Evolutionary conservation across 177 flowering plant species (phyloP).

Genomic region (Tripterygium wilfordii): DNA sequence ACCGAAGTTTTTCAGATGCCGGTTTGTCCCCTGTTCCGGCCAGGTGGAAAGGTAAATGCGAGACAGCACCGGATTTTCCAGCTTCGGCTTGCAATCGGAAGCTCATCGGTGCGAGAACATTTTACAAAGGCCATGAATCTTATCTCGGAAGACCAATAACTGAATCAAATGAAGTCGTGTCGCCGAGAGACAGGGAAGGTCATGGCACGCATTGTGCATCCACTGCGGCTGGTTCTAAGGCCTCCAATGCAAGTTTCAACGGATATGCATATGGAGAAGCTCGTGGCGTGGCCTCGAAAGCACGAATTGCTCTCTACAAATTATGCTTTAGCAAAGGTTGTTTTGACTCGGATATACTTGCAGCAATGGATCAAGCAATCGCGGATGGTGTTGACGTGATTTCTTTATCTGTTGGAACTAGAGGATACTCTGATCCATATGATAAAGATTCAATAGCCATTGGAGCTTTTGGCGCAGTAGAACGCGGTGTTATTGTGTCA

Average conservation of each 20-base stretch:
- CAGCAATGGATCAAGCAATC: conserved; percentile 73
- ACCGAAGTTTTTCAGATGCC: conserved; percentile 53
- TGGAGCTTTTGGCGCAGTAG: conserved; percentile 57
- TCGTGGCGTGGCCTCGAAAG: conserved; percentile 78
- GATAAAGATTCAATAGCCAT: conserved; percentile 62
- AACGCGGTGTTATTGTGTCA: conserved; percentile 62
- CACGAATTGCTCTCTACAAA: conserved; percentile 74
- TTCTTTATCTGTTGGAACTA: conserved; percentile 66
- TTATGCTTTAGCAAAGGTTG: conserved; percentile 69
- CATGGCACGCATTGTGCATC: conserved; percentile 95
- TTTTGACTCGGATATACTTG: conserved; percentile 69
- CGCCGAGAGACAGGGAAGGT: conserved; percentile 83
- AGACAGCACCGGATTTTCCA: conserved; percentile 36
- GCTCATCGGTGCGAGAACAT: conserved; percentile 72
- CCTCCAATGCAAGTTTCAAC: conserved; percentile 48
- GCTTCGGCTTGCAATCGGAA: conserved; percentile 56
- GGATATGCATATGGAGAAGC: conserved; percentile 68
- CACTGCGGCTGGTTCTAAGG: conserved; percentile 73
- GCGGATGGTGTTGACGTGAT: conserved; percentile 66
- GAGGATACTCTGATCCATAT: conserved; percentile 43
- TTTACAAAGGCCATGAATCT: conserved; percentile 45
- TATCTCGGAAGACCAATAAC: conserved; percentile 19
- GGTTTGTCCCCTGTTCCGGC: conserved; percentile 48
- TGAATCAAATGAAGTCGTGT: conserved; percentile 39
- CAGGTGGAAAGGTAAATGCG: conserved; percentile 63